Conservation (phyloP, 306 rosid genomes). For the Arachis hypogaea region DNA sequence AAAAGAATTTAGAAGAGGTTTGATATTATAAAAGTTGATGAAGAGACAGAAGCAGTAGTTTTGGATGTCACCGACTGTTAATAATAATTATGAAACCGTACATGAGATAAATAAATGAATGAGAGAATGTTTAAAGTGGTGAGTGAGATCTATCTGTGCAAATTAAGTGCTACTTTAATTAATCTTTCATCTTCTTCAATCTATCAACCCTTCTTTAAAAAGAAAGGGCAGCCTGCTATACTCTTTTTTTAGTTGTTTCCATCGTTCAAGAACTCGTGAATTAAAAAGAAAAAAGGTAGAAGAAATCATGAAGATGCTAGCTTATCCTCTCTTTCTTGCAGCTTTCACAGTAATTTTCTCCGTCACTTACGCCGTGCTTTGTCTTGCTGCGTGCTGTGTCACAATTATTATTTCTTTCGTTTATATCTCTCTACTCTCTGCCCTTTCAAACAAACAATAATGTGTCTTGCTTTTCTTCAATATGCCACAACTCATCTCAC, state of each 20-base stretch:
- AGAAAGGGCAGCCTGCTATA: background rate
- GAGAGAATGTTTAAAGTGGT: conserved; percentile 58
- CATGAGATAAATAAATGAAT: conserved; percentile 3
- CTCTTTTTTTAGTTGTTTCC: conserved; percentile 11
- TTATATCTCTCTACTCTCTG: background rate
- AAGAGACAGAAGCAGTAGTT: conserved; percentile 13
- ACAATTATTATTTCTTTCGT: conserved; percentile 30
- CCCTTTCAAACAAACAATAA: conserved; percentile 10
- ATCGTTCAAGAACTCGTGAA: conserved; percentile 18
- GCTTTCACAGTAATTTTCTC: conserved; percentile 36
- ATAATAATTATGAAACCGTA: background rate
- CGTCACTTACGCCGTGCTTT: conserved; percentile 27
- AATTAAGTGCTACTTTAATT: background rate
- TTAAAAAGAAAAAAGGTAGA: background rate
- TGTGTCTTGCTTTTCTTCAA: background rate
- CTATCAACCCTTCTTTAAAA: background rate
- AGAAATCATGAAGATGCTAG: conserved; percentile 4
- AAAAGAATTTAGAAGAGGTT: no score
- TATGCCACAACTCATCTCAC: conserved; percentile 18
- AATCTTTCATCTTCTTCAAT: conserved; percentile 14
- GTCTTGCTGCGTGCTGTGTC: conserved; percentile 15
- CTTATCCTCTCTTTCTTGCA: conserved; percentile 29
- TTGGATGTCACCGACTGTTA: conserved; percentile 4
- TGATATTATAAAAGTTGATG: conserved; percentile 13
- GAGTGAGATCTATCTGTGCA: conserved; percentile 1